Conservation (phyloP, 805 yeast genomes). For the Sugiyamaella boreocaroliniensis region DNA sequence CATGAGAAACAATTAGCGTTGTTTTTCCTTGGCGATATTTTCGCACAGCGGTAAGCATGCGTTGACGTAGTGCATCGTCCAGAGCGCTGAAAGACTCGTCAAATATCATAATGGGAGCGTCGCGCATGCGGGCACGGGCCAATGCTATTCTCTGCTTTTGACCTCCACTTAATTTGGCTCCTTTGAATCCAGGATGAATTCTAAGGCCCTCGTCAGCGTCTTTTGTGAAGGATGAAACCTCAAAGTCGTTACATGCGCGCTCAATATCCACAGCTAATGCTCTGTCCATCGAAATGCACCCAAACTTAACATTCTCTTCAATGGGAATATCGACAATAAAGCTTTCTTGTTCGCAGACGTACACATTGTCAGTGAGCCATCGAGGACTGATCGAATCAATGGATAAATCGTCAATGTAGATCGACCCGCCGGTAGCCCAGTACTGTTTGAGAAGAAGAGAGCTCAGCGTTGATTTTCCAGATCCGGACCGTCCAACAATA, state of each 20-base stretch:
- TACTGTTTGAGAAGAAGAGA: slow-evolving; percentile 59
- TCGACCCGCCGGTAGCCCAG: slow-evolving; percentile 43
- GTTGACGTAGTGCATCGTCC: slow-evolving; percentile 45
- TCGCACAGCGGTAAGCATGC: slow-evolving; percentile 46
- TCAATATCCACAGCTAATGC: slow-evolving; percentile 27
- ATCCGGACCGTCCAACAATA: slow-evolving; percentile 82
- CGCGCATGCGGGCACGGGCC: slow-evolving; percentile 72
- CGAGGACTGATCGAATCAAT: slow-evolving; percentile 37
- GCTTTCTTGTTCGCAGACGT: slow-evolving; percentile 68
- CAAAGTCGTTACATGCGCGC: slow-evolving; percentile 48
- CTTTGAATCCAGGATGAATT: slow-evolving; percentile 42
- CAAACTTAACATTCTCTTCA: slow-evolving; percentile 51
- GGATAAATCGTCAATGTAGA: slow-evolving; percentile 50
- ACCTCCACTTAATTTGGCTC: slow-evolving; percentile 73
- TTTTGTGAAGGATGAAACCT: slow-evolving; percentile 43
- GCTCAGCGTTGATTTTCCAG: slow-evolving; percentile 84
- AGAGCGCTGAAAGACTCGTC: slow-evolving; percentile 87
- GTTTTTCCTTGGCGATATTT: slow-evolving; percentile 61
- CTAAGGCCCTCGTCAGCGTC: slow-evolving; percentile 50
- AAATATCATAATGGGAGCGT: slow-evolving; percentile 67
- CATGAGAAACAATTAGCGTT: slow-evolving; percentile 79
- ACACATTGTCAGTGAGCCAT: slow-evolving; percentile 58
- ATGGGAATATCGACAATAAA: slow-evolving; percentile 59
- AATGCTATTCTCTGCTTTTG: slow-evolving; percentile 78
- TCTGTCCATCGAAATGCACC: slow-evolving; percentile 33